Evolutionary conservation across 83 land plant species (phyloP), one percentile per base, ranked within the genome.

Genomic region (Thuja plicata): DNA sequence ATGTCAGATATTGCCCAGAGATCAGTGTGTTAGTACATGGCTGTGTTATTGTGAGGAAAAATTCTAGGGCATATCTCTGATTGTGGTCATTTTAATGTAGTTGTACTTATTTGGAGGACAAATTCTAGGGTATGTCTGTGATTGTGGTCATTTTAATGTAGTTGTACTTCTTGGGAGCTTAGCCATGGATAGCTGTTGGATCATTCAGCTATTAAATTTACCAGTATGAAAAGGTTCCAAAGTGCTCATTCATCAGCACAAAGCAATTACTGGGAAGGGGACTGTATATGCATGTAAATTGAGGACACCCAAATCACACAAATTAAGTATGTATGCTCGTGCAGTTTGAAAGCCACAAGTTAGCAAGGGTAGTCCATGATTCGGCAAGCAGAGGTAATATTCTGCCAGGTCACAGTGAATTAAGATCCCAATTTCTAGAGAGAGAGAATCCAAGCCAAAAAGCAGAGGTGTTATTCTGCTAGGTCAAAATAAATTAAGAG

Each of bases 261-360:
- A 94, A 89, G 38, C 9, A 15, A 21, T 78, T 40, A 91, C 92
- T 1, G 95, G 96, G 19, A 46, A 83, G n/a, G 93, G 92, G 30
- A 89, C 93, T 19, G 92, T 96, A 27, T 89, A 48, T 74, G 92
- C 92, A 6, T 88, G 91, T 21, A 91, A 92, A 87, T 34, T 90
- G 80, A 89, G 90, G 82, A 46, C 85, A 62, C 37, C 73, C 41
- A 86, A 57, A 32, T 32, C 40, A 19, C 5, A 13, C 37, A 87
- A 60, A 70, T 76, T 86, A 4, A 88, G 43, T 43, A 82, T 88
- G 17, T 89, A 46, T 88, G 92, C 89, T 8, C 41, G 92, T 90
- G 34, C 90, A 89, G 41, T 90, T 91, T 85, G 37, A 50, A 16
- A 77, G 8, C 38, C 81, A 81, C 19, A 54, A 27, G 38, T 37